A percentile compares a stretch with the other conserved stretches of the same genome.
These are phyloP conservation scores for Scheffersomyces segobiensis DNA, from an alignment of 1,139 yeast species.

Conservation along the genomic window DNA sequence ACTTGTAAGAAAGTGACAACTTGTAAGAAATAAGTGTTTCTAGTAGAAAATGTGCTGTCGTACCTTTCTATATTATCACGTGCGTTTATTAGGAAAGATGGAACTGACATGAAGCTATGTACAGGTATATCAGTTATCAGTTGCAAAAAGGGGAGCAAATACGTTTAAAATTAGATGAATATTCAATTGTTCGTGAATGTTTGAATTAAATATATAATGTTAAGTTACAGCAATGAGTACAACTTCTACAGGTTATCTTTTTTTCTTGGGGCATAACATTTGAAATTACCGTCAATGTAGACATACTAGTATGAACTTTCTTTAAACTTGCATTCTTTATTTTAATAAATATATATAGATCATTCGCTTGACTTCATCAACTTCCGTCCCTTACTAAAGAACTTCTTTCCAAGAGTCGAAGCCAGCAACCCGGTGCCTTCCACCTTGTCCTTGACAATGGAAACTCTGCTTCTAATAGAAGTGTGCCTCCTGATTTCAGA, in stretches of 20 bases:
- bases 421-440: slow-evolving; percentile 45
- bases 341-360: not conserved
- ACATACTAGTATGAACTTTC: not conserved
- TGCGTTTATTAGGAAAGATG: not conserved
- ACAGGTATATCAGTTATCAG: not conserved
- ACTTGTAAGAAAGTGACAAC: too few species aligned
- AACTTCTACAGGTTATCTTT: too few species aligned
- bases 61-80: not conserved
- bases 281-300: not conserved
- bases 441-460: slow-evolving; percentile 45
- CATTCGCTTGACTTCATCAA: slow-evolving; percentile 28
- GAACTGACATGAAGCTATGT: not conserved
- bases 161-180: too few species aligned
- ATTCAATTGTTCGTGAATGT: too few species aligned
- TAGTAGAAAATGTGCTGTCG: not conserved
- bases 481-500: slow-evolving; percentile 44
- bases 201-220: not conserved
- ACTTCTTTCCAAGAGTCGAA: slow-evolving; percentile 43
- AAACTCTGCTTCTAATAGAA: slow-evolving; percentile 43
- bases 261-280: not conserved
- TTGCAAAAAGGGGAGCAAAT: too few species aligned
- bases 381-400: slow-evolving; percentile 43
- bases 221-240: not conserved
- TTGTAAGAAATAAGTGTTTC: not conserved
- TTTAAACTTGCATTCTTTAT: not conserved